phyloP scores from a whole-genome alignment of 2,329 filamentous ascomycete genomes.

The Penicillium sp. region DNA sequence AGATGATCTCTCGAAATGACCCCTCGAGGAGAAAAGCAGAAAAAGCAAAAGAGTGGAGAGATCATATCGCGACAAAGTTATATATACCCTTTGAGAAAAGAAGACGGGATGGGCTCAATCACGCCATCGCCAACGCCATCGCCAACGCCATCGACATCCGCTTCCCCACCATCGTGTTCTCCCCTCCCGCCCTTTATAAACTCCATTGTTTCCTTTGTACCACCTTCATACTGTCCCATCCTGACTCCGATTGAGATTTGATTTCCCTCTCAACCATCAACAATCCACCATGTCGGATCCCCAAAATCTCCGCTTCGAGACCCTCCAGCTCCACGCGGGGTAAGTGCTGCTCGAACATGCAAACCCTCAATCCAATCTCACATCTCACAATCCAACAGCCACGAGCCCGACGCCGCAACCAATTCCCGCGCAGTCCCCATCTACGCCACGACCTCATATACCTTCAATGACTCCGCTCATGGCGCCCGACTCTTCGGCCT shows the following conservation, averaged over 20 bases:
- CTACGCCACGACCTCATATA: constrained; percentile 88
- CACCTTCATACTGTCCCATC: neutral
- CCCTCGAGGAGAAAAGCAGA: no score
- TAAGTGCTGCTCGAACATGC: constrained; percentile 39
- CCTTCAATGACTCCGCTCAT: constrained; percentile 94
- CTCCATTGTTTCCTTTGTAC: neutral
- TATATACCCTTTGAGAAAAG: neutral
- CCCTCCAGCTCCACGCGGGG: constrained; percentile 80
- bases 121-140: constrained; percentile 6
- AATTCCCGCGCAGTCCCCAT: constrained; percentile 91
- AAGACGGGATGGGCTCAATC: constrained; percentile 1
- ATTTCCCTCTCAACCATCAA: constrained; percentile 6
- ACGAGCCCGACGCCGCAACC: constrained; percentile 72
- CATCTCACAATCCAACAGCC: constrained; percentile 48
- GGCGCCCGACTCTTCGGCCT: constrained; percentile 92
- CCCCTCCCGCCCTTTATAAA: neutral
- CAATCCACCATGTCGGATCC: constrained; percentile 30
- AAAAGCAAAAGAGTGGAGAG: neutral
- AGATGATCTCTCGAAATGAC: no score
- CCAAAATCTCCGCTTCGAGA: constrained; percentile 62
- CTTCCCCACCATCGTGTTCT: neutral
- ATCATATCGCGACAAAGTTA: neutral
- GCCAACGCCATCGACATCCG: neutral
- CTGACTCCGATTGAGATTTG: neutral
- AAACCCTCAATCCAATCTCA: constrained; percentile 1